phyloP scores from a whole-genome alignment of 768 basidiomycete species.

The Suillus placidus region DNA sequence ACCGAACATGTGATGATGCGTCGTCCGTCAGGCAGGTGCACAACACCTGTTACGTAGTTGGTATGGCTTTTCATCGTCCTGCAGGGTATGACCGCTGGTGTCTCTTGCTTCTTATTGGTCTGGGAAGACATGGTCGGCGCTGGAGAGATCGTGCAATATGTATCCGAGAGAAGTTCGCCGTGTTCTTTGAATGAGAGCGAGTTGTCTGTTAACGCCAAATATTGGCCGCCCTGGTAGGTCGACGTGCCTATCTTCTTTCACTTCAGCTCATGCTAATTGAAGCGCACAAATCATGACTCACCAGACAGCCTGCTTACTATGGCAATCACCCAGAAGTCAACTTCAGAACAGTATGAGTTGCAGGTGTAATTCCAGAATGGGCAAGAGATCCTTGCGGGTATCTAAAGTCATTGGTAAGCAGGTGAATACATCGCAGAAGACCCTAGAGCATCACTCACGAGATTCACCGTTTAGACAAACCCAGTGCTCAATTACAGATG shows the following conservation, averaged over 20 bases:
- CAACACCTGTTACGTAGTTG: not conserved
- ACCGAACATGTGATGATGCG: not conserved
- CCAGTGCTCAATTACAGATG: not conserved
- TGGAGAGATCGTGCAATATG: too few species aligned
- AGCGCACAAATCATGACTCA: slow-evolving; percentile 17
- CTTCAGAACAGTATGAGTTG: not conserved
- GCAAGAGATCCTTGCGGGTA: not conserved
- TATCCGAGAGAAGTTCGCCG: too few species aligned
- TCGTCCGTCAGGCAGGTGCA: not conserved
- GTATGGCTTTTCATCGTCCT: not conserved
- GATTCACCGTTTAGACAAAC: too few species aligned
- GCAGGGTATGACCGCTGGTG: too few species aligned
- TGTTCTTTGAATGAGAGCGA: not conserved
- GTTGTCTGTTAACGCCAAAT: slow-evolving; percentile 12
- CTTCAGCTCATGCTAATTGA: slow-evolving; percentile 6
- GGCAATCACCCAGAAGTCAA: too few species aligned
- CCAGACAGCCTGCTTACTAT: too few species aligned
- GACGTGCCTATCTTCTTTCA: slow-evolving; percentile 14
- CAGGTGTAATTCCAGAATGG: not conserved
- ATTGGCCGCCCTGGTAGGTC: too few species aligned
- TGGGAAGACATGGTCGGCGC: too few species aligned
- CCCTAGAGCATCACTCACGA: not conserved
- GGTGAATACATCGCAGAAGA: not conserved
- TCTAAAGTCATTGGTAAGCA: not conserved
- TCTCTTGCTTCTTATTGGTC: too few species aligned